Evolutionary conservation across 2,329 filamentous ascomycete species (phyloP).

Genomic region (Didymella sp.): DNA sequence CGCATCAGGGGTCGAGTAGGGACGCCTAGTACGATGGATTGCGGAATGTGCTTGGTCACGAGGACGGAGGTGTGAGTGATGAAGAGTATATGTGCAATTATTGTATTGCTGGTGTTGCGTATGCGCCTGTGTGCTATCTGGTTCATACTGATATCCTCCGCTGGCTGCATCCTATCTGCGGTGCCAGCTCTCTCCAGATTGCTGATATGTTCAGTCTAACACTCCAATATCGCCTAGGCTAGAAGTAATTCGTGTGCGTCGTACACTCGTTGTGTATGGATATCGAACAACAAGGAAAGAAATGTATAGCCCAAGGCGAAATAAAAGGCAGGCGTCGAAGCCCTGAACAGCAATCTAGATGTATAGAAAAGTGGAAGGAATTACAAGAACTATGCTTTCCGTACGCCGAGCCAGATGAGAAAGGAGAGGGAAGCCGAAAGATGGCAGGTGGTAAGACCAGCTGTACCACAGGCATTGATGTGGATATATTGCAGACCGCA

Average conservation of each 20-base stretch:
- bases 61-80: not conserved
- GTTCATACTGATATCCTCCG: not conserved
- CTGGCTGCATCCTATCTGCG: not conserved
- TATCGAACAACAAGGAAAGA: constrained; percentile 20
- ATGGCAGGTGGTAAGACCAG: constrained; percentile 33
- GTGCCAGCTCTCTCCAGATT: not conserved
- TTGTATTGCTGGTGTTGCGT: constrained; percentile 3
- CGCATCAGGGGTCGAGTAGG: not conserved
- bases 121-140: constrained; percentile 1
- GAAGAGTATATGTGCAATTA: not conserved
- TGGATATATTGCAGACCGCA: constrained; percentile 18
- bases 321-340: constrained; percentile 17
- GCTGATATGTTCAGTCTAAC: not conserved
- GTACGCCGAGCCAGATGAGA: not conserved
- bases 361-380: constrained; percentile 15
- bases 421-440: constrained; percentile 17
- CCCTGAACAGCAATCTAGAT: constrained; percentile 24
- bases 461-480: constrained; percentile 26
- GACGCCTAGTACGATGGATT: not conserved
- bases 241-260: constrained; percentile 36
- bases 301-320: not conserved
- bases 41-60: not conserved
- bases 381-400: constrained; percentile 29
- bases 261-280: constrained; percentile 33
- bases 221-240: constrained; percentile 1